These are phyloP conservation scores for Populus ilicifolia DNA, from an alignment of 345 rosid species.

Conservation along the genomic window DNA sequence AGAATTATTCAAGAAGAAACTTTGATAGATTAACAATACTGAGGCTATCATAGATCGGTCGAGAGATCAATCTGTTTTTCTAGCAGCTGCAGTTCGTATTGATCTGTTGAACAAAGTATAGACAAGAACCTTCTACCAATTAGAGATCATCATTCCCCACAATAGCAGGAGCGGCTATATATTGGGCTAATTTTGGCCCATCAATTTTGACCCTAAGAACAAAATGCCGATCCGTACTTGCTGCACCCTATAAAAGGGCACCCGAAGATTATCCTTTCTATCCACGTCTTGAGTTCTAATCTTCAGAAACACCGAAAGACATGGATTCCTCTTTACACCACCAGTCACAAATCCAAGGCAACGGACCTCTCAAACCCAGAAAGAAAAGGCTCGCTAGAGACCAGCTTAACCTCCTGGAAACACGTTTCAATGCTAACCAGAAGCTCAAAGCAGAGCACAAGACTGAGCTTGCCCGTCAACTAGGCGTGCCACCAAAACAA, in stretches of 20 bases:
- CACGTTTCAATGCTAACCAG: conserved; percentile 37
- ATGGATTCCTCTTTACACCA: background rate
- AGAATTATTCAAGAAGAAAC: background rate
- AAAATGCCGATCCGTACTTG: no score
- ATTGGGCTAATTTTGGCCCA: no score
- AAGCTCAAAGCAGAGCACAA: conserved; percentile 37
- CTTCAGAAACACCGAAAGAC: background rate
- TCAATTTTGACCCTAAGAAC: background rate
- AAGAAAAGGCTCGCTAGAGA: conserved; percentile 8
- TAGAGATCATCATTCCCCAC: background rate
- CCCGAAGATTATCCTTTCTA: background rate
- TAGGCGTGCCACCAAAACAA: conserved; percentile 42
- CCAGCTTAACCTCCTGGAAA: conserved; percentile 27
- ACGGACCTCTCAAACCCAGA: background rate
- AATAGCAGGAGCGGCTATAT: background rate
- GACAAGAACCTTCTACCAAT: background rate
- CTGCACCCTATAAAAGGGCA: background rate
- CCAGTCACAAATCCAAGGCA: background rate
- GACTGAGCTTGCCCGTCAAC: conserved; percentile 35
- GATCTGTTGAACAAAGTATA: background rate
- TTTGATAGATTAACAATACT: background rate
- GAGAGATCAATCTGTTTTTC: background rate
- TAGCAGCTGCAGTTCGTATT: background rate
- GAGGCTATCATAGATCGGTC: background rate
- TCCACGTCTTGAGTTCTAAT: background rate